A percentile compares a stretch with the other conserved stretches of the same genome.
Conservation (phyloP, 2,329 filamentous ascomycete species). For the Fusarium sacchari region DNA sequence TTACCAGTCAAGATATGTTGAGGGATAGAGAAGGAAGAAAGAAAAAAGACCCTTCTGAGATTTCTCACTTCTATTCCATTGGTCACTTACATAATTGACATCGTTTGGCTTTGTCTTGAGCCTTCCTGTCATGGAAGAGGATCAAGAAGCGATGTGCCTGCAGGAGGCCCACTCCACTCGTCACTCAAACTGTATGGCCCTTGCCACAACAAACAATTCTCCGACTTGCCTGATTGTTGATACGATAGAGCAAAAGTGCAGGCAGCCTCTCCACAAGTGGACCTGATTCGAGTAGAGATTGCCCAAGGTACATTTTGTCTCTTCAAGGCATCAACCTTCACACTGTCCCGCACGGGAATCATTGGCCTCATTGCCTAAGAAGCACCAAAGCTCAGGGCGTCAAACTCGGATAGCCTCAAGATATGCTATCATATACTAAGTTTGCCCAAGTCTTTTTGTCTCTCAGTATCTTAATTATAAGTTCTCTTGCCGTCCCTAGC, state of each 20-base stretch:
- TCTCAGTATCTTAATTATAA: rapidly evolving
- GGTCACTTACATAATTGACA: rapidly evolving
- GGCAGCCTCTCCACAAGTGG: rapidly evolving
- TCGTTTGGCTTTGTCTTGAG: not conserved
- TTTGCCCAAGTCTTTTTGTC: rapidly evolving
- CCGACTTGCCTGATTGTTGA: not conserved
- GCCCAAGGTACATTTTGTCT: not conserved
- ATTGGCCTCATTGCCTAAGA: not conserved
- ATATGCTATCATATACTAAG: rapidly evolving
- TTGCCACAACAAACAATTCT: not conserved
- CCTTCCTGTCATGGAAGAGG: not conserved
- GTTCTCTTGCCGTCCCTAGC: rapidly evolving
- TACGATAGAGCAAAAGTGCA: rapidly evolving
- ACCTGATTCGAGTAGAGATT: rapidly evolving
- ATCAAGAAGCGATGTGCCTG: not conserved
- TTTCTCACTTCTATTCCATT: not conserved
- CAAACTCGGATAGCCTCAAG: not conserved
- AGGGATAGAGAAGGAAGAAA: too few relatives aligned
- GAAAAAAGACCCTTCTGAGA: rapidly evolving
- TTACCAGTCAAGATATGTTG: not conserved
- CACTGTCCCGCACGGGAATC: rapidly evolving
- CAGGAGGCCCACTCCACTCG: not conserved
- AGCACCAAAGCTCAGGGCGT: not conserved
- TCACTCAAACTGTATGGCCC: not conserved
- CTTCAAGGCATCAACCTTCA: not conserved